Evolutionary conservation across 2,329 filamentous ascomycete genomes (phyloP), one percentile per base, ranked within the genome.

Genomic region (Hirsutella rhossiliensis): DNA sequence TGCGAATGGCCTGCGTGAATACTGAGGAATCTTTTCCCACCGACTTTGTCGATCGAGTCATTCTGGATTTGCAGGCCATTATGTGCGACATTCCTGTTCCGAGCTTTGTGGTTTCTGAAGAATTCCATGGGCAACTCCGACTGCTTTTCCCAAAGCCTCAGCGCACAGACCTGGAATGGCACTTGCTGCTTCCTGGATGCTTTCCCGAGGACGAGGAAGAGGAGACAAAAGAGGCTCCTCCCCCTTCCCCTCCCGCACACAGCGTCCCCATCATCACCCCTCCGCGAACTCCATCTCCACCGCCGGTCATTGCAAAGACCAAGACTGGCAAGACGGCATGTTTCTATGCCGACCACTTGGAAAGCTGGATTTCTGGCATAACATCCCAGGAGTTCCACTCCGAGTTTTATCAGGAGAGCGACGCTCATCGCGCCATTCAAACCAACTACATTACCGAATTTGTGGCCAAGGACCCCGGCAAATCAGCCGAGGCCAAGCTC

Each of bases 41-140:
- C 28, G 43, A 50, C n/a, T 53, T 58, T 36, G 41, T 60, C 23
- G 52, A 59, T 37, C 44, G 37, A 13, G 48, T 62, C 23, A 43
- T 57, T 19, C 48, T 60, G 38, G 60, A 62, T 43, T 46, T 62
- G 40, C 49, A 56, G 39, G 60, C 60, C 15, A 52, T 61, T 19
- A 44, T 50, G 12, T 45, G 48, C 31, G 50, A 52, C 28, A 41
- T 60, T 4, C 53, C 58, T 5, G 43, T 53, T 9, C 60, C 60
- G 38, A 62, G 57, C 43, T 61, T 54, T 29, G 48, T 61, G 23
- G 43, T 48, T 12, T 56, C 53, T 11, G 38, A 46, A 11, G 44
- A 52, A 15, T 60, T 54, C 42, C 55, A 50, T n/a, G 43, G 47
- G 17, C 51, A 45, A 39, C 42, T 61, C 13, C 44, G 50, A 15